A percentile compares a stretch with the other conserved stretches of the same genome.
phyloP scores from a whole-genome alignment of 305 asterid genomes.

The Lippia alba region DNA sequence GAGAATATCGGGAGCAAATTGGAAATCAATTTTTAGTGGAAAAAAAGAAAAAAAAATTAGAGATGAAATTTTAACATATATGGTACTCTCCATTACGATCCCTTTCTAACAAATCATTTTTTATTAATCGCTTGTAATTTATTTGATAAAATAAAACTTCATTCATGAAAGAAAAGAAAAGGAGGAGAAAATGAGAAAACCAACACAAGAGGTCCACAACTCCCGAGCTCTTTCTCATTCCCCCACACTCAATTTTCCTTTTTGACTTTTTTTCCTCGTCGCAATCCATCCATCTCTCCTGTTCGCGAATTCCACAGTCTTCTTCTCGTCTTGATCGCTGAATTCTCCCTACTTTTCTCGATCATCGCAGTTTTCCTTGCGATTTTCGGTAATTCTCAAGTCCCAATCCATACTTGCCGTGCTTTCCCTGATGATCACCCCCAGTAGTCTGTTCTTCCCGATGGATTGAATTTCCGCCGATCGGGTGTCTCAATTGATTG shows the following conservation, averaged over 20 bases:
- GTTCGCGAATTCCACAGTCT: constrained; percentile 33
- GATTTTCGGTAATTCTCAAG: background rate
- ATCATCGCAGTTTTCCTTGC: constrained; percentile 9
- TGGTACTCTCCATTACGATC: too few species aligned
- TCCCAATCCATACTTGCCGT: background rate
- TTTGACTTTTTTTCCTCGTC: constrained; percentile 21
- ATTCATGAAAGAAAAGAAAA: too few species aligned
- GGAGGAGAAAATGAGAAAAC: background rate
- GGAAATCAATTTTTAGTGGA: too few species aligned
- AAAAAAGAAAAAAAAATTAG: too few species aligned
- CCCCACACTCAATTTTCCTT: background rate
- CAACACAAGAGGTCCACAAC: background rate
- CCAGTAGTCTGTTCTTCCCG: background rate
- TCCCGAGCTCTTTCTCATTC: background rate
- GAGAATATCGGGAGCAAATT: too few species aligned
- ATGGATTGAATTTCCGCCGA: constrained; percentile 21
- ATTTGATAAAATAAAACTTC: too few species aligned
- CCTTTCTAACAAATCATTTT: too few species aligned
- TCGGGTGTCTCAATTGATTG: constrained; percentile 13
- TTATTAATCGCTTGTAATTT: too few species aligned
- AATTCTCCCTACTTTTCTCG: constrained; percentile 22
- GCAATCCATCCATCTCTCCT: constrained; percentile 6
- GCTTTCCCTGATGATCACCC: background rate
- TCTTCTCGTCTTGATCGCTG: constrained; percentile 29
- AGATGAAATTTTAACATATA: too few species aligned